phyloP scores from a whole-genome alignment of 371 early-diverging fungal species.

The Capniomyces stellatus region DNA sequence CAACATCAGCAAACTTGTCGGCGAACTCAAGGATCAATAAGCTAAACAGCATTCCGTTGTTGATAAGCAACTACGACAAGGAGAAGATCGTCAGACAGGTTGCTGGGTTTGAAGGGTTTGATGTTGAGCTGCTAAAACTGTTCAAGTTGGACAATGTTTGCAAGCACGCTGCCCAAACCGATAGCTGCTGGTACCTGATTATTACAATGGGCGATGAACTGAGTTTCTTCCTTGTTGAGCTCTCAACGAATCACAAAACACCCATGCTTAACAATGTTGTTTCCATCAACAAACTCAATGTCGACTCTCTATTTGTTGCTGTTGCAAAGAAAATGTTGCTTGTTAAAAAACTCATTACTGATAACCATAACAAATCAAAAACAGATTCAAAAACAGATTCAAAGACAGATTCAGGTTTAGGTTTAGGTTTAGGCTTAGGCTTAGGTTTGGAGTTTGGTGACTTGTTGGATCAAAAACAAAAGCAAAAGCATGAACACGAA shows the following conservation, averaged over 20 bases:
- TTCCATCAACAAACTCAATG: conserved; percentile 17
- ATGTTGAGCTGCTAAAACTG: neutral
- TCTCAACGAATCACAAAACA: conserved; percentile 10
- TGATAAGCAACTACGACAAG: conserved; percentile 17
- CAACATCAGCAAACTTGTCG: conserved; percentile 8
- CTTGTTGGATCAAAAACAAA: neutral
- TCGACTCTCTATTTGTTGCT: conserved; percentile 19
- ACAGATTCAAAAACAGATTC: too few relatives aligned
- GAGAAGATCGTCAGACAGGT: conserved; percentile 14
- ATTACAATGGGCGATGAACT: conserved; percentile 21
- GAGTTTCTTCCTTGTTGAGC: conserved; percentile 16
- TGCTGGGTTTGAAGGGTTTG: too few relatives aligned
- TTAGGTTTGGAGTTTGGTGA: neutral
- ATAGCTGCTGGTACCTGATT: conserved; percentile 20
- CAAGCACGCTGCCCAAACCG: neutral
- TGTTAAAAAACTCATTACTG: conserved; percentile 3
- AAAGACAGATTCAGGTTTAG: too few relatives aligned
- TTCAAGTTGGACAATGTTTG: neutral
- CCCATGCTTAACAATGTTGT: conserved; percentile 9
- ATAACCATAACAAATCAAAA: too few relatives aligned
- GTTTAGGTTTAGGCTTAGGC: too few relatives aligned
- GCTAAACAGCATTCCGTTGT: conserved; percentile 16
- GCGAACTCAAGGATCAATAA: conserved; percentile 11
- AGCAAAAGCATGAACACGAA: neutral
- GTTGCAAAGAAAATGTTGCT: conserved; percentile 15